Base-by-base conservation (phyloP, 2,329 filamentous ascomycete genomes). In the Ceratocystis albifundus region DNA sequence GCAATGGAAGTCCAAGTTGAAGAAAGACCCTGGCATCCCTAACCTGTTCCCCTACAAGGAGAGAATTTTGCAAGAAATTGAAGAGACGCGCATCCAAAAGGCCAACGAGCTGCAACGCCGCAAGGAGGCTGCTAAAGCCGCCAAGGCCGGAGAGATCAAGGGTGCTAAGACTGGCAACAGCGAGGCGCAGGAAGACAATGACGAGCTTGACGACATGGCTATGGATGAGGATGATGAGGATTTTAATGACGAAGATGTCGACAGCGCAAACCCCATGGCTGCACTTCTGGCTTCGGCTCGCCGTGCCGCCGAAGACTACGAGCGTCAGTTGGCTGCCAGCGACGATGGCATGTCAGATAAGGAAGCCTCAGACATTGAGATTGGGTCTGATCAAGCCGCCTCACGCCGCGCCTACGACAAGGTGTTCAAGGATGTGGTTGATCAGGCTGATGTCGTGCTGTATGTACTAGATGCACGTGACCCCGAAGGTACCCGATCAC, bases 31-130 rank as follows among this genome's bases (percentile, higher is more conserved):
- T 28, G 94, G 94, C 62, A 96, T 99, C 69, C 94, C 94, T 50
- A 99, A 97, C 74, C 79, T 96, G 45, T 99, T 96, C 78, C 94
- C 94, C 0, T 96, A 94, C 82, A 99, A 99, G 80, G 92, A 96
- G 76, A 92, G 88, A 80, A 84, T 99, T 32, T 83, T 99, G 44
- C 86, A 92, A 67, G 91, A 99, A 77, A 95, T 99, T 71, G 94
- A 99, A 78, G 90, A 96, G 77, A 88, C 85, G 72, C 88, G 88
- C 74, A 79, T 87, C 70, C 80, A 84, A 75, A 96, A 93, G 79
- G 85, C 85, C 70, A 91, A 96, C 73, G 90, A 96, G 73, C 82
- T 83, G 67, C 80, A 84, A 75, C 83, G 83, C 73, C 82, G 84
- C 71, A 84, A 84, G 69, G 89, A 95, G 73, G 78, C 90, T 72